phyloP scores from a whole-genome alignment of 2,329 filamentous ascomycete genomes.

The Fusarium sp. region DNA sequence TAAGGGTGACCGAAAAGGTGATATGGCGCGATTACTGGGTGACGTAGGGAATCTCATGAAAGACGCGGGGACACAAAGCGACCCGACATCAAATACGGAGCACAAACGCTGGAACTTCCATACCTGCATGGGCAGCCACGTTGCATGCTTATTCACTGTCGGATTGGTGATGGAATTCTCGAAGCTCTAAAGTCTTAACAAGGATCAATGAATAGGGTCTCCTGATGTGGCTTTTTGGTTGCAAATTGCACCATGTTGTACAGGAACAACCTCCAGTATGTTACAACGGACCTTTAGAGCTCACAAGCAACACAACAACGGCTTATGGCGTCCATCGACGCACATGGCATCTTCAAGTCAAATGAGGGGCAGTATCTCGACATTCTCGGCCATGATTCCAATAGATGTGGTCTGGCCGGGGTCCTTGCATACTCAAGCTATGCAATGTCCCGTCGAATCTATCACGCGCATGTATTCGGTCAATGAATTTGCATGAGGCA shows the following conservation, averaged over 20 bases:
- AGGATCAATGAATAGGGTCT: constrained; percentile 5
- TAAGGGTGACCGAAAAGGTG: constrained; percentile 28
- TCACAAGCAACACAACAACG: constrained; percentile 17
- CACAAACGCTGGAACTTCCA: constrained; percentile 11
- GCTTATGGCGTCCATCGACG: constrained; percentile 15
- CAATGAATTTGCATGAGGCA: constrained; percentile 4
- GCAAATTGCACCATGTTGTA: constrained; percentile 15
- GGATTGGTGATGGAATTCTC: constrained; percentile 19
- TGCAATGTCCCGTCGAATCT: constrained; percentile 22
- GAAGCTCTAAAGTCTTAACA: constrained; percentile 12
- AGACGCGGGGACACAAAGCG: constrained; percentile 28
- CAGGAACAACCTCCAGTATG: constrained; percentile 14
- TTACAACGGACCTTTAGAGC: constrained; percentile 3
- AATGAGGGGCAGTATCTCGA: constrained; percentile 35
- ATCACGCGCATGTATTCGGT: constrained; percentile 13
- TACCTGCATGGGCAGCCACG: constrained; percentile 26
- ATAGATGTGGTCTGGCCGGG: constrained; percentile 21
- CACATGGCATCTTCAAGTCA: constrained; percentile 12
- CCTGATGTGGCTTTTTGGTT: constrained; percentile 21
- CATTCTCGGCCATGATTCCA: constrained; percentile 27
- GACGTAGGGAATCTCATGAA: constrained; percentile 44
- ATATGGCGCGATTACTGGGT: constrained; percentile 42
- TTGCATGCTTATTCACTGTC: constrained; percentile 19
- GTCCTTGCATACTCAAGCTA: constrained; percentile 11
- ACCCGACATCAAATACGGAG: constrained; percentile 16